Evolutionary conservation across 345 rosid genomes (phyloP).

Genomic region (Viola odorata): DNA sequence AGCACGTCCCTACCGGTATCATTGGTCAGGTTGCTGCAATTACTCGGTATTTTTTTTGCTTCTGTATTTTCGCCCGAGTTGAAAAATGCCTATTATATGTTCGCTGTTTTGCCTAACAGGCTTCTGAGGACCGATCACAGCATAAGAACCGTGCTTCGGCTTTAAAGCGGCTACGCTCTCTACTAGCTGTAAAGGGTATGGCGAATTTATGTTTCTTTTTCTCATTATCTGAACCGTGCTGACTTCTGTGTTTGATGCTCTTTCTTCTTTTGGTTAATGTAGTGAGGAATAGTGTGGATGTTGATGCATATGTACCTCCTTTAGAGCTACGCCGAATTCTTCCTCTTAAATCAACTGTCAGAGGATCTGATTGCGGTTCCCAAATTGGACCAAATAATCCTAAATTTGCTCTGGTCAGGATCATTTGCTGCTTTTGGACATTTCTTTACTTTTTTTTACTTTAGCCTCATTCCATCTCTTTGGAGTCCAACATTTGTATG

Average conservation of each 20-base stretch:
- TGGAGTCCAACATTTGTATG: too few relatives aligned
- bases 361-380: conserved; percentile 56
- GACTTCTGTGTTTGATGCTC: not conserved
- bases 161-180: conserved; percentile 66
- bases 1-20: conserved; percentile 80
- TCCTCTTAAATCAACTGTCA: conserved; percentile 67
- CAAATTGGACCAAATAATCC: conserved; percentile 94
- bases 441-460: not conserved
- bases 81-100: conserved; percentile 10
- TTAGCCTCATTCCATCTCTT: not conserved
- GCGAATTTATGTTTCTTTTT: not conserved
- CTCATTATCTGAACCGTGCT: not conserved
- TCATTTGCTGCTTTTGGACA: not conserved
- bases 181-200: conserved; percentile 69
- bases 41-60: not conserved
- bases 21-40: conserved; percentile 48
- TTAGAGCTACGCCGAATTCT: conserved; percentile 80
- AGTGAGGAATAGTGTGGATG: conserved; percentile 67
- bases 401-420: conserved; percentile 61
- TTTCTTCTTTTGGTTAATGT: conserved; percentile 10
- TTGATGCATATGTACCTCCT: conserved; percentile 64
- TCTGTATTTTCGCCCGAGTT: too few relatives aligned
- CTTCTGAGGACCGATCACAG: conserved; percentile 89
- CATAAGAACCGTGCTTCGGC: conserved; percentile 91
- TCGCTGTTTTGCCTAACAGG: conserved; percentile 27